A percentile compares a stretch with the other conserved stretches of the same genome.
Conservation (phyloP, 164 flowering plant species). For the Protea cynaroides region DNA sequence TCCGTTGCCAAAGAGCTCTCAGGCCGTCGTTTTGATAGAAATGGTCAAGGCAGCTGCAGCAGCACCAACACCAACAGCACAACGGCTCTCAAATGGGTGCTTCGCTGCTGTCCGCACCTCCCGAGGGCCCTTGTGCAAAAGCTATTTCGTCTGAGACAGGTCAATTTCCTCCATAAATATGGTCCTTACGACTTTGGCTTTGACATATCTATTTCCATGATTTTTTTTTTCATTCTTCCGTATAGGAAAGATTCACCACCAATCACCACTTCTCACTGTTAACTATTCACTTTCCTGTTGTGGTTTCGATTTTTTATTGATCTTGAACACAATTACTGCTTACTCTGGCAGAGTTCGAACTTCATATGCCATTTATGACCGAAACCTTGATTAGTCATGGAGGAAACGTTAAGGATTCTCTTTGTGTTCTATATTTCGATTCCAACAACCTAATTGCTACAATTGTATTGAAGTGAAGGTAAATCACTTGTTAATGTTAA, state of each 20-base stretch:
- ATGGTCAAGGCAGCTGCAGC: background rate
- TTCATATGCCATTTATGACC: background rate
- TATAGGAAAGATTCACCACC: background rate
- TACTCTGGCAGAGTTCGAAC: background rate
- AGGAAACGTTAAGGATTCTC: too few relatives aligned
- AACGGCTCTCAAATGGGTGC: slow-evolving; percentile 84
- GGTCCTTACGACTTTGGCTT: too few relatives aligned
- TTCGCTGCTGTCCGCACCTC: slow-evolving; percentile 72
- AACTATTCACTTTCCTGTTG: background rate
- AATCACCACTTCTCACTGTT: background rate
- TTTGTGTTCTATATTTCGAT: too few relatives aligned
- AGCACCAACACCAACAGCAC: slow-evolving; percentile 12
- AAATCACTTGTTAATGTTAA: too few relatives aligned
- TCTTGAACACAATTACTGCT: background rate
- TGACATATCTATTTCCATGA: too few relatives aligned
- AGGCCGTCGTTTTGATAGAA: slow-evolving; percentile 1
- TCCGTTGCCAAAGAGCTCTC: slow-evolving; percentile 35
- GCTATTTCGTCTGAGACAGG: slow-evolving; percentile 96
- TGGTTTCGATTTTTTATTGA: background rate
- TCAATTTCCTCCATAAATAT: slow-evolving; percentile 3
- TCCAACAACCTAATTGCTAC: too few relatives aligned
- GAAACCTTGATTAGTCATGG: background rate
- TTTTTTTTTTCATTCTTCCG: background rate
- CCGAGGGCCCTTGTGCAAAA: slow-evolving; percentile 83
- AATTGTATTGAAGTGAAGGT: too few relatives aligned